Conservation (phyloP, 495 filamentous ascomycete genomes). For the Lophiostoma macrostomum region DNA sequence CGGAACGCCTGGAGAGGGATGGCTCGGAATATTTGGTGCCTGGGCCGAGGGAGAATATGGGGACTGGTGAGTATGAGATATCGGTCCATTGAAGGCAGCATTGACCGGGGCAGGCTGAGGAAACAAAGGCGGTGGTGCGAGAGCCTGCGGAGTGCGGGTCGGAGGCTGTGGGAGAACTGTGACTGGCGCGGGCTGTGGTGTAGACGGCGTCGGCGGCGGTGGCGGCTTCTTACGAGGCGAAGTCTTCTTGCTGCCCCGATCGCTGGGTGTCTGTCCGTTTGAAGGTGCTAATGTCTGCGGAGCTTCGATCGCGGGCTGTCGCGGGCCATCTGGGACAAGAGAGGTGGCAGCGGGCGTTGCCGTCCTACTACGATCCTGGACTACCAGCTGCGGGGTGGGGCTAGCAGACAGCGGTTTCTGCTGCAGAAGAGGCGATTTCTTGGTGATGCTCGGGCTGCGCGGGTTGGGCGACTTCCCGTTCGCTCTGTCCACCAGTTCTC, state of each 20-base stretch:
- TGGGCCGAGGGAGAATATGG: slow-evolving; percentile 36
- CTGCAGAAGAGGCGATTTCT: slow-evolving; percentile 2
- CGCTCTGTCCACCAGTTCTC: slow-evolving; percentile 19
- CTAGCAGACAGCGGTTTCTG: slow-evolving; percentile 5
- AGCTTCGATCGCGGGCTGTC: neutral
- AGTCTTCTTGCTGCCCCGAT: slow-evolving; percentile 31
- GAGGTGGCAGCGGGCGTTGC: neutral
- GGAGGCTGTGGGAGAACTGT: slow-evolving; percentile 2
- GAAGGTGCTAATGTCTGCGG: neutral
- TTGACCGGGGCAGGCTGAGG: slow-evolving; percentile 12
- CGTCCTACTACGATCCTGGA: neutral
- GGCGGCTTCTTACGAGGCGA: slow-evolving; percentile 26
- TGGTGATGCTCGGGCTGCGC: slow-evolving; percentile 27
- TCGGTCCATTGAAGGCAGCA: slow-evolving; percentile 16
- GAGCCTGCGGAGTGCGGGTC: slow-evolving; percentile 18
- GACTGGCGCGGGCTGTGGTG: slow-evolving; percentile 4
- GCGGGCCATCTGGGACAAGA: neutral
- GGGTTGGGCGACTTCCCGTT: slow-evolving; percentile 21
- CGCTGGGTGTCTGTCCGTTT: slow-evolving; percentile 25
- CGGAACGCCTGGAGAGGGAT: neutral
- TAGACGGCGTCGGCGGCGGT: neutral
- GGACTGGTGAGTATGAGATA: slow-evolving; percentile 28
- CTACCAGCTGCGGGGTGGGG: neutral
- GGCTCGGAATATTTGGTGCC: slow-evolving; percentile 17
- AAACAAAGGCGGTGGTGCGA: slow-evolving; percentile 13